These are phyloP conservation scores for Neohortaea acidophila DNA, from an alignment of 495 filamentous ascomycete genomes.

Conservation along the genomic window DNA sequence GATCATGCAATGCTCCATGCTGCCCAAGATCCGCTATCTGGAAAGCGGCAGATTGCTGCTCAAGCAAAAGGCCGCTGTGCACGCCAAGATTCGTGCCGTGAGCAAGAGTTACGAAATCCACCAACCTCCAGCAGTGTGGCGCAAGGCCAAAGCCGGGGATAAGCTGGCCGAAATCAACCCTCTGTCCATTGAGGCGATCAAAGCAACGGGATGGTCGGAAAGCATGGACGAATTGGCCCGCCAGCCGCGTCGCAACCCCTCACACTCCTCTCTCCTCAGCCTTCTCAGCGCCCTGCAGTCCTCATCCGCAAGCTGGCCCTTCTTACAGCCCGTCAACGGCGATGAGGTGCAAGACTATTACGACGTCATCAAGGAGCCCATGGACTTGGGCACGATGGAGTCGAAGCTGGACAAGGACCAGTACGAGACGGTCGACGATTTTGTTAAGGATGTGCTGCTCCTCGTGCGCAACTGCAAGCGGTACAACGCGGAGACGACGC, in stretches of 20 bases:
- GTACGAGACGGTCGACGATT: conserved; percentile 83
- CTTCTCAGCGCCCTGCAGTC: conserved; percentile 93
- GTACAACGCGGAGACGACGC: conserved; percentile 91
- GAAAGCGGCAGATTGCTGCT: conserved; percentile 88
- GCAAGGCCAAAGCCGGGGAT: conserved; percentile 36
- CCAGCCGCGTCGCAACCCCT: conserved; percentile 92
- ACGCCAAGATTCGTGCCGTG: conserved; percentile 86
- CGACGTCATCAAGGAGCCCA: conserved; percentile 93
- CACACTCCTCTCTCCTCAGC: conserved; percentile 84
- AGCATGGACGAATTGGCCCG: conserved; percentile 96
- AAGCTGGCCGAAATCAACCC: conserved; percentile 59
- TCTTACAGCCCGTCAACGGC: conserved; percentile 80
- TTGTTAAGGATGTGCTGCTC: conserved; percentile 76
- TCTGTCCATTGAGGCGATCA: conserved; percentile 65
- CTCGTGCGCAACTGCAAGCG: conserved; percentile 90
- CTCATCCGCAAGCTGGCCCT: conserved; percentile 81
- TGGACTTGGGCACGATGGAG: conserved; percentile 96
- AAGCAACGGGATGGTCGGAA: conserved; percentile 81
- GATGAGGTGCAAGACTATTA: conserved; percentile 97
- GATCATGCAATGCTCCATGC: conserved; percentile 98
- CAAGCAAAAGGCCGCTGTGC: conserved; percentile 89
- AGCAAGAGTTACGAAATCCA: conserved; percentile 81
- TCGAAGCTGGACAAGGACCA: conserved; percentile 84
- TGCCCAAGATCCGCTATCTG: conserved; percentile 85
- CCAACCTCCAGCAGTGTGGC: conserved; percentile 66